Evolutionary conservation across 176 grass and related monocot species (phyloP), one percentile per base, ranked within the genome.

Genomic region (Poa annua): DNA sequence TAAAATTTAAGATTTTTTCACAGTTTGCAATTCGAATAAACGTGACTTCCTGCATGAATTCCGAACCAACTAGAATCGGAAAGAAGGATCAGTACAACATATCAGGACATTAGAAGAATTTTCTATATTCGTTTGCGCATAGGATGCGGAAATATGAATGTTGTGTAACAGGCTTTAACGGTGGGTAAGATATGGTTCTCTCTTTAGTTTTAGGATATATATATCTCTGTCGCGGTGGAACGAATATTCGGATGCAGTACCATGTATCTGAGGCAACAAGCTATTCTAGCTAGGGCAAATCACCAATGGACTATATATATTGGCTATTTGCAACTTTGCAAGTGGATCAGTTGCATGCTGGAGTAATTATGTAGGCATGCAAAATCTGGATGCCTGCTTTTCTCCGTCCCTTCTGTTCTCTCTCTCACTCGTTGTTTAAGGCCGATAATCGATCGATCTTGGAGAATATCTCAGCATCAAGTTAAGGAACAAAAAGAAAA

Each of bases 311-410:
- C 19, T n/a, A n/a, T n/a, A n/a, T n/a, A n/a, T n/a, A 41, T 5
- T 76, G 29, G 29, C 29, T 29, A 29, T 29, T 29, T 29, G 51
- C 51, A 26, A 20, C 16, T 49, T 24, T 68, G 25, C 24, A 50
- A 34, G 47, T 14, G 8, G 20, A 84, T 59, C 14, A 22, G 26
- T 74, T 50, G 47, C 47, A 41, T 25, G 3, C 42, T 1, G 20
- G 4, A 62, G 39, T 19, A 50, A 80, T 5, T 19, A 25, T 8
- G 4, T 36, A 59, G 6, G 52, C 80, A 78, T 7, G 39, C 39
- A 41, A 41, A 83, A 44, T 62, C 59, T 82, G 39, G 70, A 70
- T 4, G 34, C 8, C 25, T 42, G 26, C 56, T 72, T 62, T 79
- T 16, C 7, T 38, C 9, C 19, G 13, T 55, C 6, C 0, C 2